Evolutionary conservation across 1,139 yeast genomes (phyloP).

Genomic region (Pichia sp.): DNA sequence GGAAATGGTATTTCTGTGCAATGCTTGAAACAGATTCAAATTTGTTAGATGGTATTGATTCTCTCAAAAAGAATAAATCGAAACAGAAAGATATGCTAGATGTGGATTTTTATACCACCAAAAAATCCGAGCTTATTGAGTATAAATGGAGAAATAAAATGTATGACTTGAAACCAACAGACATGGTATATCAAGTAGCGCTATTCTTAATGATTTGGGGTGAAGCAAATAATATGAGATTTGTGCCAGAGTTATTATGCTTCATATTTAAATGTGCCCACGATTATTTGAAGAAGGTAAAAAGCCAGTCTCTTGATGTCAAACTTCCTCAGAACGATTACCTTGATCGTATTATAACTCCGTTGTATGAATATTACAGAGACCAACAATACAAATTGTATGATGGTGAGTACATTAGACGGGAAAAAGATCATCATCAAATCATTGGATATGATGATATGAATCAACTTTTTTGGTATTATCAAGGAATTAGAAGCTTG

Average conservation of each 20-base stretch:
- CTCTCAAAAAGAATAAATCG: constrained; percentile 46
- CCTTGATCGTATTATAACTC: constrained; percentile 41
- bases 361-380: constrained; percentile 41
- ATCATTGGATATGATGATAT: constrained; percentile 84
- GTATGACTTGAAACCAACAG: constrained; percentile 65
- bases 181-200: constrained; percentile 86
- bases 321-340: constrained; percentile 31
- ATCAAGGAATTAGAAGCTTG: constrained; percentile 54
- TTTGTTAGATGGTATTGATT: constrained; percentile 32
- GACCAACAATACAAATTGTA: constrained; percentile 40
- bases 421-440: constrained; percentile 61
- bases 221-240: constrained; percentile 96
- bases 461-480: constrained; percentile 81
- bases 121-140: constrained; percentile 61
- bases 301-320: constrained; percentile 17
- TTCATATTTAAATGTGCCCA: constrained; percentile 90
- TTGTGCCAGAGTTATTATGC: constrained; percentile 85
- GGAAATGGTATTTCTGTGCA: constrained; percentile 96
- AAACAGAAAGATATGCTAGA: constrained; percentile 36
- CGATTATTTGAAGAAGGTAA: constrained; percentile 54
- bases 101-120: constrained; percentile 53
- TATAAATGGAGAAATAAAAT: constrained; percentile 78
- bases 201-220: constrained; percentile 94
- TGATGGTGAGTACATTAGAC: constrained; percentile 42
- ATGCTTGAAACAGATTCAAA: constrained; percentile 82